Base-by-base conservation (phyloP, 441 rosid species). In the Eutrema salsugineum region DNA sequence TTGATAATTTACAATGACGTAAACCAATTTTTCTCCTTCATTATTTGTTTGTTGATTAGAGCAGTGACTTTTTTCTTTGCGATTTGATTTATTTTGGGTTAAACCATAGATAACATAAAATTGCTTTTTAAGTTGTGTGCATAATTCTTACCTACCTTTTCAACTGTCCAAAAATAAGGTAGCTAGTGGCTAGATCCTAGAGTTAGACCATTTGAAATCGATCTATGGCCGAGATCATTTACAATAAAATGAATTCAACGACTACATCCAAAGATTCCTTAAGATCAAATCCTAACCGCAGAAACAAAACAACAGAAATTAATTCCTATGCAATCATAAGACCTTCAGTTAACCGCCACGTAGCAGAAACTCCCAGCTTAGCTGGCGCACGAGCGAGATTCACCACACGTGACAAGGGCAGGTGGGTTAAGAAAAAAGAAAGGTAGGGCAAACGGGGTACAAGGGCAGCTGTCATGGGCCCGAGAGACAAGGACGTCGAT, bases 401-500 rank as follows among this genome's bases (percentile, higher is more conserved):
- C 16, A 27, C 30, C 47, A 38, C 79, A 75, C 71, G 75, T 76
- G 71, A 62, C 53, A 27, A 17, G 0, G 36, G 15, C 57, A 73
- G 59, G 12, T 56, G 58, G 2, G 51, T 56, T 6, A 19, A 30
- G 32, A 39, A 19, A 10, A 8, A 15, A 5, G 3, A 49, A 40
- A 24, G 19, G 63, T 43, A 17, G 28, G 74, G 24, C 6, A 53
- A 76, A 63, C 60, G 66, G 79, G 75, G 70, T 62, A 75, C 79
- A 69, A 63, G 60, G 54, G 66, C 65, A 76, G 79, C 79, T 69
- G 75, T 76, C 75, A 47, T 76, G 79, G 79, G 75, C 66, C 79
- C 39, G 16, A 11, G 54, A 47, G 71, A 75, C 79, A 75, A 11
- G 20, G 57, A 63, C 66, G 53, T 69, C 4, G 66, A 55, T 63